Evolutionary conservation across 2,329 filamentous ascomycete species (phyloP), one percentile per base, ranked within the genome.

Genomic region (Xylariales sp.): DNA sequence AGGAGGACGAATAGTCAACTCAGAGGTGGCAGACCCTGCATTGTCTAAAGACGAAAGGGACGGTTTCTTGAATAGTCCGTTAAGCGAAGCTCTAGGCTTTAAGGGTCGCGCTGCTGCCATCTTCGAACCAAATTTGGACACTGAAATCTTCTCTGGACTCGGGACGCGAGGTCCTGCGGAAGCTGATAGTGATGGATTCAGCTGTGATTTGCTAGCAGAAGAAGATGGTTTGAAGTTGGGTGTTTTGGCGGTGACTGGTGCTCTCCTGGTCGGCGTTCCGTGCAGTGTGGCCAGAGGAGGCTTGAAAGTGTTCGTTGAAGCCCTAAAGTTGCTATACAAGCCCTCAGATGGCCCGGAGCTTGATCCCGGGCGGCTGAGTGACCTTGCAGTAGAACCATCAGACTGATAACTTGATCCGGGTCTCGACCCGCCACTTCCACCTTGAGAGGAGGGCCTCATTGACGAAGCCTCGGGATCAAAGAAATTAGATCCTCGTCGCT

Each of bases 401-500:
- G 60, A 81, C 56, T 60, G 84, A 70, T 66, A 83, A 69, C 66
- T 84, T 49, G 61, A 88, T 55, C 69, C 66, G 3, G 74, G 74
- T 8, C 73, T 63, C 8, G 73, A 77, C 15, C 56, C 56, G n/a
- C 59, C 59, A 19, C 66, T 70, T 35, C 61, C 66, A 4, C 69
- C 65, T 12, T 72, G 63, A 3, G 74, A 76, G 15, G 61, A 52
- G 4, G 84, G 76, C 14, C 73, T 70, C 63, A 76, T 76, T 5
- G 74, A 69, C 44, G 76, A 21, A n/a, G 29, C 75, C n/a, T 81
- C 71, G 2, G 70, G 63, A 36, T 80, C 81, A 57, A 86, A 93
- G 60, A 95, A 89, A 42, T 78, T 80, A 0, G 87, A 88, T 7
- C 76, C 69, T 40, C 81, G 78, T 44, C 79, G 78, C 39, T 73